Evolutionary conservation across 495 filamentous ascomycete species (phyloP).

Genomic region (Daldinia decipiens): DNA sequence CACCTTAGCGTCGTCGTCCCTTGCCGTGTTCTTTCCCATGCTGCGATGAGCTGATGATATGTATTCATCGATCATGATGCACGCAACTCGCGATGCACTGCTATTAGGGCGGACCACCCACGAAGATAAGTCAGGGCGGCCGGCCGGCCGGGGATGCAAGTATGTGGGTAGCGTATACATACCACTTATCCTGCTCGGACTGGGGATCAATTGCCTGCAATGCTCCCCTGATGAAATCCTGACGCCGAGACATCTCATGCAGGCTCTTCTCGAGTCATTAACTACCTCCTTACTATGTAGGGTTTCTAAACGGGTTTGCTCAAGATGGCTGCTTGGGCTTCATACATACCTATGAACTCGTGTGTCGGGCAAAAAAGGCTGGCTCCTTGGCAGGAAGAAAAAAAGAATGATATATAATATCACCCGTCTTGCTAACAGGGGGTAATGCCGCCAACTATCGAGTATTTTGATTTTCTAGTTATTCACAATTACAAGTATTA

Average conservation of each 20-base stretch:
- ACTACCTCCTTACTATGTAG: constrained; percentile 2
- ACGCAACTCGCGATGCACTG: constrained; percentile 22
- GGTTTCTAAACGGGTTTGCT: constrained; percentile 26
- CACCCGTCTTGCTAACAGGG: constrained; percentile 14
- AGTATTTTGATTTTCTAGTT: not conserved
- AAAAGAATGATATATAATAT: constrained; percentile 21
- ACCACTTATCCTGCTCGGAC: constrained; percentile 31
- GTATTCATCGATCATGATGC: constrained; percentile 37
- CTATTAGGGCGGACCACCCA: constrained; percentile 18
- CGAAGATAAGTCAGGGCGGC: constrained; percentile 26
- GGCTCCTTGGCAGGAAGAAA: constrained; percentile 12
- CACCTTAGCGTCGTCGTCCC: constrained; percentile 16
- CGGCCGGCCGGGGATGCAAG: constrained; percentile 11
- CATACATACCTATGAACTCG: constrained; percentile 8
- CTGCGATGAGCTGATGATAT: constrained; percentile 14
- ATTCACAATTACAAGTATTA: not conserved
- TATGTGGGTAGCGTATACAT: not conserved
- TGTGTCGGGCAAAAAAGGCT: constrained; percentile 10
- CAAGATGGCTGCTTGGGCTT: not conserved
- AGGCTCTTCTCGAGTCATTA: constrained; percentile 39
- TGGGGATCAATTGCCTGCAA: constrained; percentile 28
- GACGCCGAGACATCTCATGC: constrained; percentile 44
- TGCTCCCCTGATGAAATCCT: constrained; percentile 41
- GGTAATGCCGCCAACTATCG: constrained; percentile 18
- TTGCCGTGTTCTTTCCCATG: constrained; percentile 12